These are phyloP conservation scores for Wallacemonas sp. DNA, from an alignment of 208 protist species.

Conservation along the genomic window DNA sequence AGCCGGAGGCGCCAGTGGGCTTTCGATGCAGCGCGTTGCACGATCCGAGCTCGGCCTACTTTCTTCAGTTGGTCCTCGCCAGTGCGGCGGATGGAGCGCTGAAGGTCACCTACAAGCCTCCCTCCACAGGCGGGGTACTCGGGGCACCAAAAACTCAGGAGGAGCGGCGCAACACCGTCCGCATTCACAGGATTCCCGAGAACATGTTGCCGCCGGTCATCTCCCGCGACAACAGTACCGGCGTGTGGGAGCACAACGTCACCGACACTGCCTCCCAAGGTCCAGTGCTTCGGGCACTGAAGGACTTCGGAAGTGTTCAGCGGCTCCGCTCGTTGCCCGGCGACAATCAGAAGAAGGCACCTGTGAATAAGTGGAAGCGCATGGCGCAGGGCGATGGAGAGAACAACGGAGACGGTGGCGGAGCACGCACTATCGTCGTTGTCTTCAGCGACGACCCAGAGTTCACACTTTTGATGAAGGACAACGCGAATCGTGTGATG, in stretches of 20 bases:
- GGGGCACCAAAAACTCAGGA: neutral
- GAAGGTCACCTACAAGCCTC: constrained; percentile 6
- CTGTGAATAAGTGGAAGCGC: neutral
- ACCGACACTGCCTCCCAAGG: neutral
- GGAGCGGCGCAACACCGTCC: neutral
- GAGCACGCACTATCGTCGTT: neutral
- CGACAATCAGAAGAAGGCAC: neutral
- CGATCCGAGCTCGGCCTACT: constrained; percentile 8
- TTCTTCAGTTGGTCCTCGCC: constrained; percentile 13
- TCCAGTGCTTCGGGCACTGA: neutral
- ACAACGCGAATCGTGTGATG: neutral
- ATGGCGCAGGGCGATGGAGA: neutral
- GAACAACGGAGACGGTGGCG: neutral
- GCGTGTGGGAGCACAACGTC: neutral
- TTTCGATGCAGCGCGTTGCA: constrained; percentile 4
- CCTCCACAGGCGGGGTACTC: neutral
- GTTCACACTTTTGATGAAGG: neutral
- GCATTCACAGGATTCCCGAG: neutral
- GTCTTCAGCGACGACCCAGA: neutral
- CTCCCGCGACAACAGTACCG: neutral
- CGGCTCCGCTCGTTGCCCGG: neutral
- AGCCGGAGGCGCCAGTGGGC: neutral
- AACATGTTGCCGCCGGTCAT: neutral
- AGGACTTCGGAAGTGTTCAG: neutral
- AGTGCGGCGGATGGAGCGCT: neutral